Evolutionary conservation across 1,284 basidiomycete species (phyloP), one percentile per base, ranked within the genome.

Genomic region (Sanghuangporus sanghuang): DNA sequence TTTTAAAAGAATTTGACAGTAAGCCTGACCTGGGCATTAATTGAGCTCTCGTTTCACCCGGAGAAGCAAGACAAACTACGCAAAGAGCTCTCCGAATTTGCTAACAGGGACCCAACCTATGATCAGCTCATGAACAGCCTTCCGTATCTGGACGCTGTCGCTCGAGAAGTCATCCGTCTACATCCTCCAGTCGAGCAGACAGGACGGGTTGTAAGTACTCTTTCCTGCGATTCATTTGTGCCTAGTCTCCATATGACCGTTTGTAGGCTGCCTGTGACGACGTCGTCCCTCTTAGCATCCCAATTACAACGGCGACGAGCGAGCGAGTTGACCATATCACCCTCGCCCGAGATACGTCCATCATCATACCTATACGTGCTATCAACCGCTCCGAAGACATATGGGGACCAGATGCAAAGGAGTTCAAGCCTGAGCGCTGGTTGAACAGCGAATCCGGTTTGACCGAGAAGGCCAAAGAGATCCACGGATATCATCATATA

Each of bases 161-260:
- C 56, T 12, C 64, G 64, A n/a, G 79, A 76, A 42, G 44, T 55
- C 1, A 59, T 71, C 12, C 67, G 70, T 18, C 16, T 71, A 8
- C 67, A 72, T 57, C 35, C 68, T 40, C 63, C 70, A 1, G 3
- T 72, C 16, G 2, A 7, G 5, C 79, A 79, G 50, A 77, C 79
- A 0, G 76, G 73, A 0, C 76, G 79, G 1, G 78, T 78, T 0
- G 78, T 79, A 16, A 69, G 73, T 3, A 32, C 5, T 5, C 27
- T 32, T 32, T 32, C 27, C 5, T 32, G 27, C 27, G 27, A 32
- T 32, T 32, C 3, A 3, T 32, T 32, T 32, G 27, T 32, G 27
- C 27, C 27, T 32, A 35, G 48, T 50, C 16, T 11, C 6, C 6
- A 52, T 27, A 48, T 54, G 38, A 21, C 49, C 14, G 21, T 12